phyloP scores from a whole-genome alignment of 1,139 yeast genomes.

The Nakaseomyces kungkrabaensis region DNA sequence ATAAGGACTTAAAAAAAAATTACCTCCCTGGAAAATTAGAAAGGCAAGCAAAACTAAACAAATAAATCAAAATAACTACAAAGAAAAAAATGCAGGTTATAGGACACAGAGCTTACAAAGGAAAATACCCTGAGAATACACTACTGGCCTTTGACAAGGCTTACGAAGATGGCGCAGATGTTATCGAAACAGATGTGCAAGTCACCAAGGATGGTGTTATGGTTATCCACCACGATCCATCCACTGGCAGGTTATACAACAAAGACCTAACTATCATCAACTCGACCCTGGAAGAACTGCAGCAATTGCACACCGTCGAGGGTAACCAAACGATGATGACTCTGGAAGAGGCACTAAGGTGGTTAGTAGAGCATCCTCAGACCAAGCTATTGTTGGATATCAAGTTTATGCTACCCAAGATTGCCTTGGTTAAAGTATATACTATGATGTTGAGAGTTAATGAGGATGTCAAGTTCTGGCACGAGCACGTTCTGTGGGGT shows the following conservation, averaged over 20 bases:
- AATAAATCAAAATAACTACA: neutral
- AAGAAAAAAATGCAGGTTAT: constrained; percentile 31
- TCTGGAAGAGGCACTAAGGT: constrained; percentile 46
- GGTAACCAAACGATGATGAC: constrained; percentile 50
- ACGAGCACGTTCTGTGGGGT: constrained; percentile 59
- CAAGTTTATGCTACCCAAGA: constrained; percentile 58
- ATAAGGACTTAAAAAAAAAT: no score
- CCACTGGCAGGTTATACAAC: constrained; percentile 32
- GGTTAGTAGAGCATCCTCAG: constrained; percentile 40
- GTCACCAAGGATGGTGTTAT: constrained; percentile 61
- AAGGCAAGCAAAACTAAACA: no score
- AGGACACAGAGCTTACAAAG: constrained; percentile 30
- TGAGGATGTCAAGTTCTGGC: constrained; percentile 56
- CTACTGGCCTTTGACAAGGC: constrained; percentile 64
- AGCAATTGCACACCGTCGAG: constrained; percentile 42
- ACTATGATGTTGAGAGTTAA: constrained; percentile 40
- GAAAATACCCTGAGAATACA: constrained; percentile 72
- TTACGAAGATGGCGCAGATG: constrained; percentile 54
- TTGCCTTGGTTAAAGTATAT: constrained; percentile 45
- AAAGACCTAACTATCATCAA: constrained; percentile 32
- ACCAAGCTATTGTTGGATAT: constrained; percentile 69
- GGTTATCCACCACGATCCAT: constrained; percentile 56
- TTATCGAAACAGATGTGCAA: constrained; percentile 81
- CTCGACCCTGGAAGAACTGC: constrained; percentile 35
- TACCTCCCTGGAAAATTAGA: no score